phyloP scores from a whole-genome alignment of 2,329 filamentous ascomycete genomes.

The Talaromyces verruculosus region DNA sequence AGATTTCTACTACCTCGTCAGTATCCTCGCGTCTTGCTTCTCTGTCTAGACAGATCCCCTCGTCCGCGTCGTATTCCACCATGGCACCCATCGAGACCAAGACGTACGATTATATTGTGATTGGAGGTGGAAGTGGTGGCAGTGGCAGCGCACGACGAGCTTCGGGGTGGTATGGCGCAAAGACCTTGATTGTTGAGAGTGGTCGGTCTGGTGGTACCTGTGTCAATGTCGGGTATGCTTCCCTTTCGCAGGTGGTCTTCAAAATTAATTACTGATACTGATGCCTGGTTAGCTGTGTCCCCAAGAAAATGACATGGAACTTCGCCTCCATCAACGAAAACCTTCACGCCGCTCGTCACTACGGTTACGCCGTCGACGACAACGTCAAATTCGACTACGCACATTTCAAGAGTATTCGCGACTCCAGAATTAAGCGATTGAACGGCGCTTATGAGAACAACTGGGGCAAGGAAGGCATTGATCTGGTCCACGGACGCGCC shows the following conservation, averaged over 20 bases:
- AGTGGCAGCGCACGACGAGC: slow-evolving; percentile 52
- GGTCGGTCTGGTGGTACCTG: slow-evolving; percentile 51
- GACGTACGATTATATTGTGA: slow-evolving; percentile 57
- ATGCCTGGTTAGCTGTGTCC: slow-evolving; percentile 45
- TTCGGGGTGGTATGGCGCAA: slow-evolving; percentile 53
- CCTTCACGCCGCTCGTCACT: slow-evolving; percentile 47
- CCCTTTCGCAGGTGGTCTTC: background rate
- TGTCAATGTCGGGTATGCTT: slow-evolving; percentile 54
- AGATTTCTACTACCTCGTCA: slow-evolving; percentile 8
- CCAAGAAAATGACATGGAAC: slow-evolving; percentile 57
- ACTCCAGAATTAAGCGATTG: slow-evolving; percentile 46
- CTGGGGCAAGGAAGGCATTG: slow-evolving; percentile 52
- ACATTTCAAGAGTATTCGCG: slow-evolving; percentile 50
- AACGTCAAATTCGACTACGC: slow-evolving; percentile 47
- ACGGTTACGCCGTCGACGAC: slow-evolving; percentile 50
- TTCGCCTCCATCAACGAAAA: slow-evolving; percentile 51
- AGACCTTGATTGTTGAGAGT: slow-evolving; percentile 53
- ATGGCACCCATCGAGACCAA: slow-evolving; percentile 50
- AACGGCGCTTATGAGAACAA: slow-evolving; percentile 53
- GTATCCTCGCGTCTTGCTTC: slow-evolving; percentile 38
- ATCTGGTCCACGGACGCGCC: slow-evolving; percentile 51
- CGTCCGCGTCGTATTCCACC: slow-evolving; percentile 28
- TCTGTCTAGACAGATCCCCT: slow-evolving; percentile 45
- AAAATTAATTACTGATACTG: background rate
- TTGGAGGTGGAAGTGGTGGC: slow-evolving; percentile 56